Conservation (phyloP, 108 stramenopile genomes). For the Cyclotella atomus region DNA sequence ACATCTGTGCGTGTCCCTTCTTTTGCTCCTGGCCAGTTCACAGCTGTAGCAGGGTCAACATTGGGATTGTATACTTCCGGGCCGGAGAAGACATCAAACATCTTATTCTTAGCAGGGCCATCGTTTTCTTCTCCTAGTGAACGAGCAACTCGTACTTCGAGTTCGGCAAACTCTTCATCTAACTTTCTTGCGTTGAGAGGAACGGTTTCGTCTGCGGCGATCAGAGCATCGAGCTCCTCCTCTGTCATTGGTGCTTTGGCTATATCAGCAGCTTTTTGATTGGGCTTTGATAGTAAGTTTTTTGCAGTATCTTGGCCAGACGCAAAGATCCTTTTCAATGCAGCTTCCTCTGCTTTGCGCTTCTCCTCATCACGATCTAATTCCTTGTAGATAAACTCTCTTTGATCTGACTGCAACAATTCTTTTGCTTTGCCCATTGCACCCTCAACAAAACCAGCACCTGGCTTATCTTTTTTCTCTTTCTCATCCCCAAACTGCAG, state of each 20-base stretch:
- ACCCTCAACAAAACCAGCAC: slow-evolving; percentile 78
- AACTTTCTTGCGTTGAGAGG: slow-evolving; percentile 70
- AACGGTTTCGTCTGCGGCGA: slow-evolving; percentile 70
- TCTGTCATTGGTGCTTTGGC: slow-evolving; percentile 29
- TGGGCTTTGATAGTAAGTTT: slow-evolving; percentile 41
- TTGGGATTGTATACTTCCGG: slow-evolving; percentile 86
- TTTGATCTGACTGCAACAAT: slow-evolving; percentile 52
- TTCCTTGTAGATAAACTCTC: slow-evolving; percentile 24
- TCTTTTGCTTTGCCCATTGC: slow-evolving; percentile 86
- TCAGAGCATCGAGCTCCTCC: slow-evolving; percentile 70
- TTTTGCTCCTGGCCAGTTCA: slow-evolving; percentile 84
- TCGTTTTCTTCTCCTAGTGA: slow-evolving; percentile 66
- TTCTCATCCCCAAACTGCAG: slow-evolving; percentile 69
- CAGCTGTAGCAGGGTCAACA: slow-evolving; percentile 77
- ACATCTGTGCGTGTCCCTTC: slow-evolving; percentile 70
- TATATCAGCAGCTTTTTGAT: slow-evolving; percentile 11
- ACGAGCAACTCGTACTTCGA: slow-evolving; percentile 70
- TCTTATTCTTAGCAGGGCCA: slow-evolving; percentile 57
- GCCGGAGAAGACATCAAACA: slow-evolving; percentile 86
- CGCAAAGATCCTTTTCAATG: slow-evolving; percentile 74
- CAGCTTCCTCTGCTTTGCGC: slow-evolving; percentile 59
- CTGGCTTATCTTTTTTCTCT: slow-evolving; percentile 62
- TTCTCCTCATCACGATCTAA: slow-evolving; percentile 14
- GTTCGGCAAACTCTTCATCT: slow-evolving; percentile 82
- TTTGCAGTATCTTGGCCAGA: slow-evolving; percentile 73